A percentile compares a stretch with the other conserved stretches of the same genome.
phyloP scores from a whole-genome alignment of 163 green algal species.

The Smithsoniella earleae region DNA sequence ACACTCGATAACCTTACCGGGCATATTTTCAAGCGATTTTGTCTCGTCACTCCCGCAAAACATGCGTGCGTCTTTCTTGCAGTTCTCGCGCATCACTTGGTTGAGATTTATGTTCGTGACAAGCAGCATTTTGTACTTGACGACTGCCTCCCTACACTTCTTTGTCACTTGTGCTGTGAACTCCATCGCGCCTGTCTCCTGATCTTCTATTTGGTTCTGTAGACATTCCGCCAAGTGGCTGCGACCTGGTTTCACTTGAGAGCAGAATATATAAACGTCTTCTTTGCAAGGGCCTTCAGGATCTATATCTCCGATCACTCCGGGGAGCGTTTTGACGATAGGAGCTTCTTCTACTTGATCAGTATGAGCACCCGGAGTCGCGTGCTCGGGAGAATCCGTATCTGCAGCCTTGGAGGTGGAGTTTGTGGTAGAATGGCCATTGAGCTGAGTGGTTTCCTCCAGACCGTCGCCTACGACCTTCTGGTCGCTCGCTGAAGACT shows the following conservation, averaged over 20 bases:
- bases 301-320: not conserved
- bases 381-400: too few relatives aligned
- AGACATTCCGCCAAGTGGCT: slow-evolving; percentile 9
- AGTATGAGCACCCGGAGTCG: too few relatives aligned
- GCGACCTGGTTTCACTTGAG: not conserved
- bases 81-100: slow-evolving; percentile 45
- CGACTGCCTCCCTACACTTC: slow-evolving; percentile 43
- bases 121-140: slow-evolving; percentile 47
- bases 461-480: too few relatives aligned
- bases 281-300: not conserved
- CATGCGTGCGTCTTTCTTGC: slow-evolving; percentile 52
- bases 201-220: slow-evolving; percentile 12
- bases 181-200: slow-evolving; percentile 33
- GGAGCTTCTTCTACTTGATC: not conserved
- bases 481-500: too few relatives aligned
- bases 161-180: slow-evolving; percentile 37
- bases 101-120: slow-evolving; percentile 56
- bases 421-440: too few relatives aligned
- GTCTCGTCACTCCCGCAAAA: slow-evolving; percentile 45
- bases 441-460: too few relatives aligned
- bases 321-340: not conserved
- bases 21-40: slow-evolving; percentile 43
- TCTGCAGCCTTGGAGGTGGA: too few relatives aligned
- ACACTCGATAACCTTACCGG: slow-evolving; percentile 45
- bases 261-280: not conserved